phyloP scores from a whole-genome alignment of 768 basidiomycete genomes.

The Lactifluus echinatus region DNA sequence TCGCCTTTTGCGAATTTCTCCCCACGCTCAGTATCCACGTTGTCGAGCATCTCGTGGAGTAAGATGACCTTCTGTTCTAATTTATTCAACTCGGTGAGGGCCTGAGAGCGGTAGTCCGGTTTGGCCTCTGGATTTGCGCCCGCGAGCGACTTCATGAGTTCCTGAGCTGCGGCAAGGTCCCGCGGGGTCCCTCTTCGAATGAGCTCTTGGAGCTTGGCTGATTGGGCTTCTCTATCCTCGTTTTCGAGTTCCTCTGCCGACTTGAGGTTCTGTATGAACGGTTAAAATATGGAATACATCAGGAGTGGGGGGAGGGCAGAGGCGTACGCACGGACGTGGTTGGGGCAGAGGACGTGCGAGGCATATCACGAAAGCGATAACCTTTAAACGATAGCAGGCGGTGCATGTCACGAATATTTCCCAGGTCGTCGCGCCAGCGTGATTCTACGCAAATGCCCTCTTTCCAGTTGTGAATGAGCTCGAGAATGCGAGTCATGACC shows the following conservation, averaged over 20 bases:
- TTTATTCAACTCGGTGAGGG: constrained; percentile 84
- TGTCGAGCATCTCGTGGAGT: constrained; percentile 96
- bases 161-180: constrained; percentile 91
- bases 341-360: constrained; percentile 29
- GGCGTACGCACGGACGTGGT: constrained; percentile 35
- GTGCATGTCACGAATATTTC: constrained; percentile 98
- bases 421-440: constrained; percentile 92
- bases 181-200: constrained; percentile 93
- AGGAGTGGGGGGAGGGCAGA: background rate
- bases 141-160: constrained; percentile 91
- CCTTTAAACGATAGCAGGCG: constrained; percentile 90
- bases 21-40: constrained; percentile 60
- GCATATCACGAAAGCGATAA: constrained; percentile 58
- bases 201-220: constrained; percentile 96
- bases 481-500: constrained; percentile 90
- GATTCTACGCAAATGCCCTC: constrained; percentile 83
- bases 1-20: constrained; percentile 85
- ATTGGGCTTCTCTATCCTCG: constrained; percentile 91
- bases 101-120: constrained; percentile 88
- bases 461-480: constrained; percentile 91
- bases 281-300: background rate
- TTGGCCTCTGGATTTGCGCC: constrained; percentile 94
- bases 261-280: constrained; percentile 63
- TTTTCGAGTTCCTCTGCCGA: constrained; percentile 92
- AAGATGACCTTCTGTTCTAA: constrained; percentile 91